Evolutionary conservation across 331 rosid species (phyloP).

Genomic region (Acacia pycnantha): DNA sequence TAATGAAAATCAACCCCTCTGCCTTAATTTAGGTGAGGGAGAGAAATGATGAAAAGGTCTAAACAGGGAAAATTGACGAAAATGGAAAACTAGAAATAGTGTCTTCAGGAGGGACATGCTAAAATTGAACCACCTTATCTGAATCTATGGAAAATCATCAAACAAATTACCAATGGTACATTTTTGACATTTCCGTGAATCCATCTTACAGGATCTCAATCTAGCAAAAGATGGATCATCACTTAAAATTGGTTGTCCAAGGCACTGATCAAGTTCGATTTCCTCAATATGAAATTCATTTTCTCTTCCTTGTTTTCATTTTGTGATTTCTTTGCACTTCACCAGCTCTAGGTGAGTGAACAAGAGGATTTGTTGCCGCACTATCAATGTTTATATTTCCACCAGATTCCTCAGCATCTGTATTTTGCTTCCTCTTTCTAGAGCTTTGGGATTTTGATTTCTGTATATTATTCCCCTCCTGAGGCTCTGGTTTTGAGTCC

Average conservation of each 20-base stretch:
- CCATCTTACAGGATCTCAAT: constrained; percentile 29
- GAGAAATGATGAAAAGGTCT: constrained; percentile 19
- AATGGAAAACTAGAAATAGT: constrained; percentile 12
- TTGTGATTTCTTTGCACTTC: constrained; percentile 36
- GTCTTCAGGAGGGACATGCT: constrained; percentile 13
- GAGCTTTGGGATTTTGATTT: constrained; percentile 39
- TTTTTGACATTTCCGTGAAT: constrained; percentile 16
- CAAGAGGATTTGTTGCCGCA: constrained; percentile 31
- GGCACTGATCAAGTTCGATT: constrained; percentile 28
- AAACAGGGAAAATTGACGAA: not conserved
- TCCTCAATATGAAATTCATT: constrained; percentile 35
- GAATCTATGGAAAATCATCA: constrained; percentile 19
- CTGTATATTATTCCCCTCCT: constrained; percentile 31
- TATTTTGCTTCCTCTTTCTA: constrained; percentile 62
- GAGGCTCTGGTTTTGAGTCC: constrained; percentile 27
- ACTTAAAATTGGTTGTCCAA: constrained; percentile 9
- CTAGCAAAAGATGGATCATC: constrained; percentile 30
- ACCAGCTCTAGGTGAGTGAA: constrained; percentile 26
- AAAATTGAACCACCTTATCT: constrained; percentile 33
- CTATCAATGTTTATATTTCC: constrained; percentile 11
- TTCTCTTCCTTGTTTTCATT: constrained; percentile 49
- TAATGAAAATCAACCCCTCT: constrained; percentile 11
- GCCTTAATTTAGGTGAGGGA: not conserved
- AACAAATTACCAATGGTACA: constrained; percentile 27
- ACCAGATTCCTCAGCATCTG: constrained; percentile 43